Evolutionary conservation across 1,284 basidiomycete genomes (phyloP).

Genomic region (Hemileia vastatrix): DNA sequence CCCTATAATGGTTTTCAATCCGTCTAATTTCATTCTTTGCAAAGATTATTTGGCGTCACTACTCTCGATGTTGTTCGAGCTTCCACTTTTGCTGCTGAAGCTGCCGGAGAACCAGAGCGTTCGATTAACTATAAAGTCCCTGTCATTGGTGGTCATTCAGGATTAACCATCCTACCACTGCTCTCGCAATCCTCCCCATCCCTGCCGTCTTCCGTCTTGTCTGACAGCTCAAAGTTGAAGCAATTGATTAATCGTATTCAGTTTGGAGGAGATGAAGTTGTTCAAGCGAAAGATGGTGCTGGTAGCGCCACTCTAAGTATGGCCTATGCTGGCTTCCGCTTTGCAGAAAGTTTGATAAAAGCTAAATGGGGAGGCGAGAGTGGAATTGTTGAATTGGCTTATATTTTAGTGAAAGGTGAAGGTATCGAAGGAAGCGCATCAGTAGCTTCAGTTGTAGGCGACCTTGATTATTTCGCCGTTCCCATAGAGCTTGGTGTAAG

Average conservation of each 20-base stretch:
- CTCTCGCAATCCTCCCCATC: constrained; percentile 61
- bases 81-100: constrained; percentile 73
- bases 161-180: constrained; percentile 88
- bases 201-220: constrained; percentile 17
- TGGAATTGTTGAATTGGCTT: constrained; percentile 20
- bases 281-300: constrained; percentile 44
- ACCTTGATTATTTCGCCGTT: constrained; percentile 76
- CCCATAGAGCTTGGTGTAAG: constrained; percentile 77
- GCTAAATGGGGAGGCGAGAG: constrained; percentile 20
- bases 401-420: constrained; percentile 18
- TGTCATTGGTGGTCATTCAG: constrained; percentile 92
- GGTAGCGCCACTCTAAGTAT: constrained; percentile 45
- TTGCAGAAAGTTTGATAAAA: constrained; percentile 30
- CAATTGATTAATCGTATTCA: constrained; percentile 43
- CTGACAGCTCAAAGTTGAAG: constrained; percentile 39
- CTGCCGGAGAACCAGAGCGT: constrained; percentile 59
- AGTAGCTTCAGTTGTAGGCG: constrained; percentile 37
- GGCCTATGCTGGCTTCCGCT: constrained; percentile 44
- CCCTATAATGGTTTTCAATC: constrained; percentile 34
- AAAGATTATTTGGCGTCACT: constrained; percentile 65
- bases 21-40: background rate
- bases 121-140: constrained; percentile 61
- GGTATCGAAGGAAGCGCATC: too few relatives aligned
- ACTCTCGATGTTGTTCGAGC: constrained; percentile 95
- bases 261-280: constrained; percentile 46